These are phyloP conservation scores for Coccomyxa sp. DNA, from an alignment of 139 green algal genomes.

Conservation along the genomic window DNA sequence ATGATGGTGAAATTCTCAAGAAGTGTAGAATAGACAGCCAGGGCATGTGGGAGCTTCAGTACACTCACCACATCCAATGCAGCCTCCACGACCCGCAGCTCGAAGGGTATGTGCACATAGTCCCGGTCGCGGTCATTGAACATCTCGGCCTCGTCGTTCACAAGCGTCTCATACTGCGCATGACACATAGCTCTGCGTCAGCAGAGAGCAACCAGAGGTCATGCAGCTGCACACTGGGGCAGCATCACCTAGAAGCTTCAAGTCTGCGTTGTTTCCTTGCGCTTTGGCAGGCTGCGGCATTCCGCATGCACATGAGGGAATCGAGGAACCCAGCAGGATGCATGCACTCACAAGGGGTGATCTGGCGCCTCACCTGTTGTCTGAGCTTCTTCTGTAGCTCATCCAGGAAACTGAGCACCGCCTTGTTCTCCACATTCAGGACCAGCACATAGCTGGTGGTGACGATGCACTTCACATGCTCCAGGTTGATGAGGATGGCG, in stretches of 20 bases:
- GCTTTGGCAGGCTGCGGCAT: too few species aligned
- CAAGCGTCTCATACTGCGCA: too few species aligned
- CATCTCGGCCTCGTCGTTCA: too few species aligned
- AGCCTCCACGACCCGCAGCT: conserved; percentile 57
- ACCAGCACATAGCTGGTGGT: not conserved
- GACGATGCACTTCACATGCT: conserved; percentile 3
- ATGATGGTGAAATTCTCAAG: too few species aligned
- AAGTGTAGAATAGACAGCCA: too few species aligned
- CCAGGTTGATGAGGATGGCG: not conserved
- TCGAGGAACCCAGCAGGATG: not conserved
- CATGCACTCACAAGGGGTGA: not conserved
- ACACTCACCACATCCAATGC: conserved; percentile 42
- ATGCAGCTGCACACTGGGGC: not conserved
- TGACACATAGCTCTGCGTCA: too few species aligned
- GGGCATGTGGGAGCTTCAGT: too few species aligned
- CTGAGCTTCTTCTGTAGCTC: conserved; percentile 27
- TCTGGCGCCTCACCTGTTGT: not conserved
- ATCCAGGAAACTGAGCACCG: conserved; percentile 26
- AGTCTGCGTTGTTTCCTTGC: not conserved
- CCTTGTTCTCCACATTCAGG: not conserved
- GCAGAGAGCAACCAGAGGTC: too few species aligned
- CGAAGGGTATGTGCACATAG: conserved; percentile 40
- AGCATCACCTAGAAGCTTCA: not conserved
- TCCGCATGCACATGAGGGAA: too few species aligned
- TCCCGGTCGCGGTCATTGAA: not conserved